These are phyloP conservation scores for Didymellaceae sp. DNA, from an alignment of 2,329 filamentous ascomycete genomes.

Conservation along the genomic window DNA sequence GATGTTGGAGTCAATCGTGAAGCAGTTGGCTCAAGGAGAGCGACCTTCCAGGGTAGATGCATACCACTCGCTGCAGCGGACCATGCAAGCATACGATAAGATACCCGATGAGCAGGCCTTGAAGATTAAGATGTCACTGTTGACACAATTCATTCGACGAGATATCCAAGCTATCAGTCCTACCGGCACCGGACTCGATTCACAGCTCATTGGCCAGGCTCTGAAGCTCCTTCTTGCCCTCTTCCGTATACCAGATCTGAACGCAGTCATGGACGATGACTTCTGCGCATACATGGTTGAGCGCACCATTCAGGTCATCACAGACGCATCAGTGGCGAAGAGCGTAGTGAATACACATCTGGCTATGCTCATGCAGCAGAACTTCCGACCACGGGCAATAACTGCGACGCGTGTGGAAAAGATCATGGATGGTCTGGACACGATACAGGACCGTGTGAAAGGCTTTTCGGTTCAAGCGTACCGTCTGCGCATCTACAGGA, in stretches of 20 bases:
- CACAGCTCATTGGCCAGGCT: constrained; percentile 76
- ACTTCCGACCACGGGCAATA: constrained; percentile 77
- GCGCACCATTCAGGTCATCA: constrained; percentile 75
- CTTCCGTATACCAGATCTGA: constrained; percentile 74
- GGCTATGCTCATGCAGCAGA: constrained; percentile 80
- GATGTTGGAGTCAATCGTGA: constrained; percentile 84
- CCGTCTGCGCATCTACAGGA: constrained; percentile 79
- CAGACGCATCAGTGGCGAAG: constrained; percentile 73
- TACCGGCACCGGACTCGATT: constrained; percentile 64
- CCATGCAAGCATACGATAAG: constrained; percentile 81
- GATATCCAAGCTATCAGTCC: constrained; percentile 72
- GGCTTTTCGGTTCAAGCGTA: constrained; percentile 83
- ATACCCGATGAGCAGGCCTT: constrained; percentile 61
- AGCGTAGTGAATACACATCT: constrained; percentile 79
- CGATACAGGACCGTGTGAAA: constrained; percentile 73
- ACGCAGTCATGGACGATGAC: constrained; percentile 73
- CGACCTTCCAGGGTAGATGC: constrained; percentile 79
- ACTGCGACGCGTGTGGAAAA: constrained; percentile 72
- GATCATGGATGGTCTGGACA: constrained; percentile 73
- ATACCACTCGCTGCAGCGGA: constrained; percentile 78
- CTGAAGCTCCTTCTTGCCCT: constrained; percentile 79
- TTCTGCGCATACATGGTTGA: constrained; percentile 84
- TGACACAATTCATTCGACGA: constrained; percentile 82
- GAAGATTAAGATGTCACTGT: constrained; percentile 74
- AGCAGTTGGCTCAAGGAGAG: constrained; percentile 78